Evolutionary conservation across 257 asterid genomes (phyloP).

Genomic region (Thymus mandschuricus): DNA sequence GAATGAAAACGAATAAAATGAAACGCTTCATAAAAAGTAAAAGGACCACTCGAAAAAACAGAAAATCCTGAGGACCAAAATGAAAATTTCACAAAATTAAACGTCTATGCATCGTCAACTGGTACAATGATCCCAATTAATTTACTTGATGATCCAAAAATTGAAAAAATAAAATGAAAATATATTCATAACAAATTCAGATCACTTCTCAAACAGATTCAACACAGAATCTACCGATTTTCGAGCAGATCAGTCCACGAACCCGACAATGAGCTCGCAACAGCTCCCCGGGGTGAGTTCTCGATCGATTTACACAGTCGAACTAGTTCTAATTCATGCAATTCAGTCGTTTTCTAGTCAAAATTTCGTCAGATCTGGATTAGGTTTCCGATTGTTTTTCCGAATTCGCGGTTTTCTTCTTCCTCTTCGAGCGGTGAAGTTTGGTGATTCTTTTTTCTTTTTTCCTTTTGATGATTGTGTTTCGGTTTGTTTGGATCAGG

Average conservation of each 20-base stretch:
- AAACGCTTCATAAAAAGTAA: too few relatives aligned
- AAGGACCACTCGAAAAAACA: too few relatives aligned
- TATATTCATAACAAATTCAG: slow-evolving; percentile 12
- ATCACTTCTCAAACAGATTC: not conserved
- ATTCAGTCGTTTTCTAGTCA: slow-evolving; percentile 3
- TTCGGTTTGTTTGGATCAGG: slow-evolving; percentile 40
- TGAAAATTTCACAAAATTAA: too few relatives aligned
- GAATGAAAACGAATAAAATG: too few relatives aligned
- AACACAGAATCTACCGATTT: slow-evolving; percentile 3
- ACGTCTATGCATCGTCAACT: too few relatives aligned
- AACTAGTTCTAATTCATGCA: not conserved
- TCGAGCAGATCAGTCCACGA: slow-evolving; percentile 21
- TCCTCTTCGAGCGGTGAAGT: not conserved
- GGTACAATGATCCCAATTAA: not conserved
- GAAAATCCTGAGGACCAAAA: too few relatives aligned
- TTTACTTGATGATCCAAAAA: slow-evolving; percentile 6
- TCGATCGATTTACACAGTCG: slow-evolving; percentile 2
- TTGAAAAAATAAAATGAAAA: slow-evolving; percentile 24
- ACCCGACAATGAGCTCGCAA: slow-evolving; percentile 49
- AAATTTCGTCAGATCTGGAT: slow-evolving; percentile 34
- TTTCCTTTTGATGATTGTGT: not conserved
- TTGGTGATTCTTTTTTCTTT: not conserved
- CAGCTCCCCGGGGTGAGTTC: slow-evolving; percentile 46
- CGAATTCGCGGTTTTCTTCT: not conserved
- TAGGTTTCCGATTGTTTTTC: slow-evolving; percentile 4